Evolutionary conservation across 2,329 filamentous ascomycete genomes (phyloP).

Genomic region (Fusarium floridanum): DNA sequence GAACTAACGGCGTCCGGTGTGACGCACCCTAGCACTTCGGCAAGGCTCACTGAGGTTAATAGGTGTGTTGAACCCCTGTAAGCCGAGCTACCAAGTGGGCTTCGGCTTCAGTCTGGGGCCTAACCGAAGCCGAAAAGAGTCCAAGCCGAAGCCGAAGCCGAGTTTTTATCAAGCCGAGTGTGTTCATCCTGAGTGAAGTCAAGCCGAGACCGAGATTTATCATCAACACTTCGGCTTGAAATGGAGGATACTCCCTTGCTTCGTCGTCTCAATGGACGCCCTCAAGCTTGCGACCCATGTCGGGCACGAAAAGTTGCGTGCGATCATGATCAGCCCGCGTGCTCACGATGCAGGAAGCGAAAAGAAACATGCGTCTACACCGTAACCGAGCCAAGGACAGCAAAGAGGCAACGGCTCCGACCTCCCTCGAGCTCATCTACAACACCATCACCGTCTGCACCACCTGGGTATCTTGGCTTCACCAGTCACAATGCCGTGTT

Average conservation of each 20-base stretch:
- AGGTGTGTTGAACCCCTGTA: slow-evolving; percentile 18
- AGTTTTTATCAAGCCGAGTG: slow-evolving; percentile 10
- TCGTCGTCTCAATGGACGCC: slow-evolving; percentile 47
- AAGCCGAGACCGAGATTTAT: slow-evolving; percentile 29
- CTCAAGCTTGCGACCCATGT: slow-evolving; percentile 53
- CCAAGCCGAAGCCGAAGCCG: slow-evolving; percentile 27
- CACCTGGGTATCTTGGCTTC: slow-evolving; percentile 59
- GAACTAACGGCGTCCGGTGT: slow-evolving; percentile 23
- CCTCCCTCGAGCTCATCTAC: slow-evolving; percentile 25
- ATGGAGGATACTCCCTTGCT: slow-evolving; percentile 39
- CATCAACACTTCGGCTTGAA: slow-evolving; percentile 16
- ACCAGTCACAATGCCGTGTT: slow-evolving; percentile 59
- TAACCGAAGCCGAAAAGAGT: slow-evolving; percentile 24
- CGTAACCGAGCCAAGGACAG: slow-evolving; percentile 31
- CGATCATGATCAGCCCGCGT: slow-evolving; percentile 57
- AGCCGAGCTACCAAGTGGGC: slow-evolving; percentile 37
- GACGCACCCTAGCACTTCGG: slow-evolving; percentile 34
- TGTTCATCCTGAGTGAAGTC: background rate
- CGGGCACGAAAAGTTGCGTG: slow-evolving; percentile 59
- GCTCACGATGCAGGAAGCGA: slow-evolving; percentile 54
- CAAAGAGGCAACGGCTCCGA: slow-evolving; percentile 31
- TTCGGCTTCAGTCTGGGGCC: background rate
- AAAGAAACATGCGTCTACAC: slow-evolving; percentile 55
- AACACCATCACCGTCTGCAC: slow-evolving; percentile 34
- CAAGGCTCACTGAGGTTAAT: background rate